Evolutionary conservation across 306 rosid species (phyloP), one percentile per base, ranked within the genome.

Genomic region (Gleditsia sinensis): DNA sequence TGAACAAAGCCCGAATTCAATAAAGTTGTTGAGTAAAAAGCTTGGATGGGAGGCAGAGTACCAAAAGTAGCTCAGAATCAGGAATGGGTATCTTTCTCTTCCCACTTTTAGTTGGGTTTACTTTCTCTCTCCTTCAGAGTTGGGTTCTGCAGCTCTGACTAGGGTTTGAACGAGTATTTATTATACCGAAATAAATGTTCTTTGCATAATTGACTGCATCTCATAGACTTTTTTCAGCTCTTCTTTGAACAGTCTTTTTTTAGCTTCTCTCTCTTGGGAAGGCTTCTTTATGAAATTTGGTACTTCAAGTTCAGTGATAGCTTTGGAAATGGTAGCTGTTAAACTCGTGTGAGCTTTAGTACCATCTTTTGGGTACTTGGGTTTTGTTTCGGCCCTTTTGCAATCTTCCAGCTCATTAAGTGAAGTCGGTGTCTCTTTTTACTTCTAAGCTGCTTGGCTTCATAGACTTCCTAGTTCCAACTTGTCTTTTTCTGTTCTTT

Each of bases 1-100:
- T 39, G 80, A 83, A 81, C 60, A 75, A 69, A 67, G 40, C 74
- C 75, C 75, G 68, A 79, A 83, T 81, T 85, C 83, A 81, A 66
- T 79, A 50, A 76, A 80, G 85, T 71, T 69, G 71, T 71, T 77
- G 76, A 72, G 75, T 78, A 14, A 81, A 68, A 85, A 80, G 92
- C 88, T 78, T 86, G 83, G 84, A 85, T 82, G 82, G 82, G 74
- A 83, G 78, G 80, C 62, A 75, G 76, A 58, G 87, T 80, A 58
- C 95, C 77, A 81, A 91, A 91, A 86, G 96, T 89, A 78, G 89
- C 82, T 61, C 83, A 78, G 89, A 82, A 91, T 89, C 97, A 86
- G 85, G 86, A 89, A 82, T 74, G 92, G 98, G 98, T 86, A 86
- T 89, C 86, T 90, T 85, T 86, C 87, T 83, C 83, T 83, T 77